Conservation (phyloP, 2,329 filamentous ascomycete genomes). For the Scleromitrula shiraiana region DNA sequence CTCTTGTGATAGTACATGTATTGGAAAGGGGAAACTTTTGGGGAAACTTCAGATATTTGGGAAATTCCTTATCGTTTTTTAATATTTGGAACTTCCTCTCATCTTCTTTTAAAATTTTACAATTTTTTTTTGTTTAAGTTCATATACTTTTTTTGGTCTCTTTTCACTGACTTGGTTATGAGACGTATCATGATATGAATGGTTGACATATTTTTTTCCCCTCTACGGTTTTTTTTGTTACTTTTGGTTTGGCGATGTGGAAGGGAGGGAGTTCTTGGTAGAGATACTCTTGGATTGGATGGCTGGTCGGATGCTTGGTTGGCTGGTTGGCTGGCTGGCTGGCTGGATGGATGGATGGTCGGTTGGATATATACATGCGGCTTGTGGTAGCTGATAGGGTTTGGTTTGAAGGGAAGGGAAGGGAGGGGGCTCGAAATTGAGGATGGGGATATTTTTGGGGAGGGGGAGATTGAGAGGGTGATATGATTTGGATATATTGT, state of each 20-base stretch:
- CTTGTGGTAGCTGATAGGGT: slow-evolving; percentile 4
- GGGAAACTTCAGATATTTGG: too few species aligned
- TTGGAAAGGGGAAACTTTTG: slow-evolving; percentile 9
- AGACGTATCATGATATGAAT: slow-evolving; percentile 8
- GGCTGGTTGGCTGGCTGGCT: too few species aligned
- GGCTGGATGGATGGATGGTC: too few species aligned
- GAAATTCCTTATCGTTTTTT: too few species aligned
- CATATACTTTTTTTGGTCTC: too few species aligned
- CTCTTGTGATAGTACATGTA: slow-evolving; percentile 8
- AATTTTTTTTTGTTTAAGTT: slow-evolving; percentile 2
- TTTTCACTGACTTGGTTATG: too few species aligned
- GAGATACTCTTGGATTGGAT: slow-evolving; percentile 2
- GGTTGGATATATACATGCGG: slow-evolving; percentile 5
- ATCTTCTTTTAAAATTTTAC: slow-evolving; percentile 4
- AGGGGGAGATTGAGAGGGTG: slow-evolving; percentile 1
- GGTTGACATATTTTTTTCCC: slow-evolving; percentile 3
- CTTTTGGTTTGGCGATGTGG: slow-evolving; percentile 1
- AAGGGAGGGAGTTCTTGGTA: slow-evolving; percentile 9
- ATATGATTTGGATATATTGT: neutral
- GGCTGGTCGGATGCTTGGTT: too few species aligned
- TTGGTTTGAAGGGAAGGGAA: too few species aligned
- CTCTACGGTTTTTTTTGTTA: slow-evolving; percentile 2
- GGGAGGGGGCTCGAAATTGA: neutral
- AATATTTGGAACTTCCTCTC: neutral
- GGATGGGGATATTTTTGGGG: neutral